Evolutionary conservation across 1,284 basidiomycete species (phyloP), one percentile per base, ranked within the genome.

Genomic region (Fomes fomentarius): DNA sequence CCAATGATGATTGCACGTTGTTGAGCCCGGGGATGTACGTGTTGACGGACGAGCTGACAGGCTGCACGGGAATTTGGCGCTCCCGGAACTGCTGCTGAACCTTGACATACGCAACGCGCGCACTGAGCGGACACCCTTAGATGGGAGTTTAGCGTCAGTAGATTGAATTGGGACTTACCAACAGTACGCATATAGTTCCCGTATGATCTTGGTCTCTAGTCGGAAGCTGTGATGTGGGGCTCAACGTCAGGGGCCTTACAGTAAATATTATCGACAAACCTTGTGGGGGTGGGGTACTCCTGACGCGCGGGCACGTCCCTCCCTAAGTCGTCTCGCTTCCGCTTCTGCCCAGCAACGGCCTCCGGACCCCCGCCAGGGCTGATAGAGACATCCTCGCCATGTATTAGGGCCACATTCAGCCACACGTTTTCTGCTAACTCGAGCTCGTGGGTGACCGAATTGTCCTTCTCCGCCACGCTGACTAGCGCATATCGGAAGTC

Each of bases 51-150:
- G 89, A 85, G 62, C 83, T 86, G 62, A 93, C 87, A 48, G 89
- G 83, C 2, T 78, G 83, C 66, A 87, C 95, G 0, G 90, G 86
- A 52, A 97, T 94, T 12, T 80, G 80, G 15, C 91, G 87, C 30
- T 83, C 72, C 68, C 93, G 93, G 66, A 98, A 84, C 70, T 96
- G 94, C 52, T 85, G 79, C 69, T 97, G 93, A 49, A 98, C 85
- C 63, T 88, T 92, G 57, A 85, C 88, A 68, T 93, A 93, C 15
- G 93, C 88, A n/a, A 96, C 91, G 8, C 94, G 87, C 9, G 94
- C 94, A 64, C 93, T 94, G 63, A 21, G 50, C 37, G 35, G 31
- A 24, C 3, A 14, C 8, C 11, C 1, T 22, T 57, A 19, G 57
- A 40, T n/a, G 15, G 4, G 15, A 35, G 26, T 12, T 17, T 9